Percentiles rank a stretch among this genome's conserved stretches.
Evolutionary conservation across 345 rosid species (phyloP).

Genomic region (Eucalyptus pauciflora): DNA sequence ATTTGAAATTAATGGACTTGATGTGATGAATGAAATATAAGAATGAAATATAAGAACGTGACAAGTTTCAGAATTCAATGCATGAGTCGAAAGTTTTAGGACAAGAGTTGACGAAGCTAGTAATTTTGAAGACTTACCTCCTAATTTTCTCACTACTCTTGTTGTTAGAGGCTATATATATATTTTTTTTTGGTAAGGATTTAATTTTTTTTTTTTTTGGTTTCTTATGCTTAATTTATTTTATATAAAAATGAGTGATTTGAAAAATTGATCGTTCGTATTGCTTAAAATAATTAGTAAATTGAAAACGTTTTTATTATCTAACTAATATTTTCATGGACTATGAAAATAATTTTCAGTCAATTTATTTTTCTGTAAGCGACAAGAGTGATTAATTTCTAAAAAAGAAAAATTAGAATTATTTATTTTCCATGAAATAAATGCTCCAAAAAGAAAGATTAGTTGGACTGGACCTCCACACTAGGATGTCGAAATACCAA

Average conservation of each 20-base stretch:
- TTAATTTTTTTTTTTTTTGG: background rate
- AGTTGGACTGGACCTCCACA: accelerated
- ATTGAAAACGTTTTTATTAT: accelerated
- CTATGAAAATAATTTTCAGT: no score
- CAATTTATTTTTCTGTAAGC: background rate
- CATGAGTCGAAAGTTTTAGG: background rate
- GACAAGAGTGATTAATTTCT: accelerated
- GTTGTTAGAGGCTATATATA: background rate
- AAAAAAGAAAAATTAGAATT: accelerated
- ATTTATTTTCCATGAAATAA: no score
- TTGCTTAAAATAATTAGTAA: no score
- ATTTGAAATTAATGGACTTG: background rate
- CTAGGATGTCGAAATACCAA: background rate
- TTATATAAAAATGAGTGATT: accelerated
- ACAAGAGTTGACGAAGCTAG: background rate
- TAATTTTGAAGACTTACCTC: background rate
- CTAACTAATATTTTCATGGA: no score
- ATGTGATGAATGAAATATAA: background rate
- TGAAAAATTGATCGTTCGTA: no score
- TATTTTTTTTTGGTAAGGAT: no score
- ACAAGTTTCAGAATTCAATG: background rate
- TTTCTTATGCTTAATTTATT: accelerated
- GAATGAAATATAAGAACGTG: background rate
- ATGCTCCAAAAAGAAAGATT: accelerated
- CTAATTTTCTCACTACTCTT: background rate